These are phyloP conservation scores for Boletellus emodensis DNA, from an alignment of 768 basidiomycete genomes.

Conservation along the genomic window DNA sequence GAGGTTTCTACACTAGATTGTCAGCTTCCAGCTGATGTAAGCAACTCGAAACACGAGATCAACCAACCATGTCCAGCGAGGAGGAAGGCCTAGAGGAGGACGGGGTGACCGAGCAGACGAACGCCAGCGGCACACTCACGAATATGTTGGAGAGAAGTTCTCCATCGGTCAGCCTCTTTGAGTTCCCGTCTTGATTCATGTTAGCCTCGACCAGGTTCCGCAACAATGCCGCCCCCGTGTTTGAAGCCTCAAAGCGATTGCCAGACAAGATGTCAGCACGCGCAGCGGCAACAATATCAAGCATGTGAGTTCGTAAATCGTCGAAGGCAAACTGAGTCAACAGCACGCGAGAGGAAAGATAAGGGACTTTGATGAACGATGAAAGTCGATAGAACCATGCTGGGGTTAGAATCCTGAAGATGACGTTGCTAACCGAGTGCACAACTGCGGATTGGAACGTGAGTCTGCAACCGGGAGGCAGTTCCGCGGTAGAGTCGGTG, in stretches of 20 bases:
- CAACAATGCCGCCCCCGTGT: conserved; percentile 41
- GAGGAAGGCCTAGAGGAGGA: conserved; percentile 36
- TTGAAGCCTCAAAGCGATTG: conserved; percentile 15
- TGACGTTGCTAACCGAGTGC: conserved; percentile 16
- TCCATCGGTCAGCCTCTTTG: conserved; percentile 37
- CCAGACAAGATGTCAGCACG: conserved; percentile 33
- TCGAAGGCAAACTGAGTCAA: conserved; percentile 33
- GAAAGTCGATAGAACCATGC: conserved; percentile 29
- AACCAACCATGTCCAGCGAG: conserved; percentile 46
- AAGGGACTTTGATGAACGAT: conserved; percentile 31
- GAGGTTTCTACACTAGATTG: conserved; percentile 40
- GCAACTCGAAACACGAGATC: background rate
- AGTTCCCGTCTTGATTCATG: conserved; percentile 33
- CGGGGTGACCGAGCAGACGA: background rate
- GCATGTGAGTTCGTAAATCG: conserved; percentile 38
- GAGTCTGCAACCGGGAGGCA: conserved; percentile 30
- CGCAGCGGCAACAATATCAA: conserved; percentile 38
- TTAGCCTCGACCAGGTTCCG: conserved; percentile 47
- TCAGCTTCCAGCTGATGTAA: conserved; percentile 2
- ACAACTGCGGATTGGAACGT: conserved; percentile 37
- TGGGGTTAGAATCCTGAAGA: conserved; percentile 32
- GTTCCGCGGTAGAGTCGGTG: conserved; percentile 25
- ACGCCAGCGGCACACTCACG: conserved; percentile 27
- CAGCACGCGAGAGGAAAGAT: conserved; percentile 30
- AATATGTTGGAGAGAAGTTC: conserved; percentile 49